These are phyloP conservation scores for Sporisorium scitamineum DNA, from an alignment of 1,284 basidiomycete genomes.

Conservation along the genomic window DNA sequence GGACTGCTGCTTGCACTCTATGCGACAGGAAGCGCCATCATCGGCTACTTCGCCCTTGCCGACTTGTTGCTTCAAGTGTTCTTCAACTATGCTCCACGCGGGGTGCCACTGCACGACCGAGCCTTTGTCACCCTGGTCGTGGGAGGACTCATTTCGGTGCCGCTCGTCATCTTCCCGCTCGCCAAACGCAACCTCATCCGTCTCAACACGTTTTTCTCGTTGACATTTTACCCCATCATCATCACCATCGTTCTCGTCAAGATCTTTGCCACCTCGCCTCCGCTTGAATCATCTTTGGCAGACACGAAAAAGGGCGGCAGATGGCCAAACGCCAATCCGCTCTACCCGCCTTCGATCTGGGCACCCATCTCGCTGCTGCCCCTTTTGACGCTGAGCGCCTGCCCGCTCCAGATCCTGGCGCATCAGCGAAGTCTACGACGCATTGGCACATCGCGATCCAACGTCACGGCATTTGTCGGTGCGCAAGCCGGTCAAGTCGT, in stretches of 20 bases:
- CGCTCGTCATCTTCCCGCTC: conserved; percentile 64
- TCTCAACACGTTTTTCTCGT: conserved; percentile 56
- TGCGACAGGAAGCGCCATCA: conserved; percentile 63
- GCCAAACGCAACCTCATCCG: conserved; percentile 66
- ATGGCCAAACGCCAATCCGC: conserved; percentile 47
- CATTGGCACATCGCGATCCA: conserved; percentile 58
- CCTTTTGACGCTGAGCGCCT: conserved; percentile 60
- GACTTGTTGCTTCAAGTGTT: conserved; percentile 65
- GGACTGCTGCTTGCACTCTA: conserved; percentile 58
- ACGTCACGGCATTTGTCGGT: conserved; percentile 61
- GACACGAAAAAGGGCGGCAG: not conserved
- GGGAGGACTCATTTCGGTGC: conserved; percentile 58
- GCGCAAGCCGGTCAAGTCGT: conserved; percentile 62
- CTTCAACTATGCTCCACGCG: conserved; percentile 61
- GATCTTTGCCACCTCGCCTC: conserved; percentile 37
- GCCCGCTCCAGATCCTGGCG: conserved; percentile 65
- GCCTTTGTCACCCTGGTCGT: conserved; percentile 64
- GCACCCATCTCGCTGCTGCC: conserved; percentile 66
- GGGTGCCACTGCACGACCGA: conserved; percentile 61
- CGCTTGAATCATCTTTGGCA: not conserved
- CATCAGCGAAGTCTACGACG: conserved; percentile 64
- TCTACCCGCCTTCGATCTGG: conserved; percentile 60
- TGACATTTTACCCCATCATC: conserved; percentile 60
- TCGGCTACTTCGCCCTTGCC: conserved; percentile 66
- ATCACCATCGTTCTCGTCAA: conserved; percentile 53